Percentiles rank a stretch among this genome's conserved stretches.
phyloP scores from a whole-genome alignment of 176 grass and related monocot genomes.

The Microstegium vimineum region DNA sequence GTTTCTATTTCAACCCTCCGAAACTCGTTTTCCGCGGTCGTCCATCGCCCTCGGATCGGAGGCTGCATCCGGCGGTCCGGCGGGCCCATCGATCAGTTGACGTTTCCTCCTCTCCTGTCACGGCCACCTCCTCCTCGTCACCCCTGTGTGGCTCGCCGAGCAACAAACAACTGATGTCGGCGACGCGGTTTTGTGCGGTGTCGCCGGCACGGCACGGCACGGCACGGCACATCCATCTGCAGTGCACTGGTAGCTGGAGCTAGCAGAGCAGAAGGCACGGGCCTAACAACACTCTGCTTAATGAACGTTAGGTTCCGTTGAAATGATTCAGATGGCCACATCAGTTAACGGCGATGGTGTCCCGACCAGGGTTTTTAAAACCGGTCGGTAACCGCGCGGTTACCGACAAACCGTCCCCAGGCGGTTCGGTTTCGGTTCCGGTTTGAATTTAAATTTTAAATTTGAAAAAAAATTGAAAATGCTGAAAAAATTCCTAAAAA shows the following conservation, averaged over 20 bases:
- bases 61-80: no score
- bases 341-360: not conserved
- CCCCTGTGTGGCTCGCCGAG: not conserved
- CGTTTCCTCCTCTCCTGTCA: not conserved
- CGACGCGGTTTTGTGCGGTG: not conserved
- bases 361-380: no score
- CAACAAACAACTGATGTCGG: not conserved
- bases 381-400: no score
- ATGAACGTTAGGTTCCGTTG: not conserved
- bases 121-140: not conserved
- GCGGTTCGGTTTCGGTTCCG: no score
- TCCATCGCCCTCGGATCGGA: not conserved
- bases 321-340: not conserved
- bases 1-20: not conserved
- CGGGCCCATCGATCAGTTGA: not conserved
- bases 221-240: not conserved
- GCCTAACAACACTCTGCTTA: not conserved
- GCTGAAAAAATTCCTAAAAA: no score
- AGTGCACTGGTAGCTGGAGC: not conserved
- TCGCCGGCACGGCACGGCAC: no score
- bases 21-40: not conserved
- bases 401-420: no score
- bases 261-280: not conserved
- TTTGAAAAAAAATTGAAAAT: no score
- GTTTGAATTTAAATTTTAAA: no score